These are phyloP conservation scores for Protomyces lactucae-debilis DNA, from an alignment of 1,139 yeast genomes.

Conservation along the genomic window DNA sequence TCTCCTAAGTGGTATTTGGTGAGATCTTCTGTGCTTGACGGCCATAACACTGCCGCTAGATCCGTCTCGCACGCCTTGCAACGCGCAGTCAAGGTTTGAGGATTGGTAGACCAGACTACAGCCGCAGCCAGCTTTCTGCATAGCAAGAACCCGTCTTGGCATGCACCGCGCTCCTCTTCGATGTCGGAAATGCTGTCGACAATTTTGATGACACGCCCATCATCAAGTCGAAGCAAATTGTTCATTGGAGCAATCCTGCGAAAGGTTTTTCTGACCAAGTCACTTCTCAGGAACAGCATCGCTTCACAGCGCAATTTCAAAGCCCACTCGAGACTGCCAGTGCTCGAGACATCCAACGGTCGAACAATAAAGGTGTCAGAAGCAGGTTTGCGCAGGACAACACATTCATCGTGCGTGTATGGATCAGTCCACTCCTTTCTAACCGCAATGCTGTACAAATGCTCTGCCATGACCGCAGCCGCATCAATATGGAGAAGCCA, in stretches of 20 bases:
- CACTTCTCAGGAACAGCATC: neutral
- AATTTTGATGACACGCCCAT: neutral
- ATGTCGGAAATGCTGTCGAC: neutral
- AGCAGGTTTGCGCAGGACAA: neutral
- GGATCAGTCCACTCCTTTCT: slow-evolving; percentile 1
- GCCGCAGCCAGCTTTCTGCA: slow-evolving; percentile 7
- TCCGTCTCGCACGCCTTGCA: neutral
- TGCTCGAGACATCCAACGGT: neutral
- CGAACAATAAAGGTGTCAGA: neutral
- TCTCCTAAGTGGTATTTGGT: neutral
- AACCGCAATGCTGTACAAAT: slow-evolving; percentile 5
- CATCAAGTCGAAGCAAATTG: neutral
- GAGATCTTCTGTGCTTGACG: neutral
- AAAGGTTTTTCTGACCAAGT: neutral
- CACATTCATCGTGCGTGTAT: slow-evolving; percentile 3
- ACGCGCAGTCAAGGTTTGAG: neutral
- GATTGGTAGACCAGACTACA: slow-evolving; percentile 6
- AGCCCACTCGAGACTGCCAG: neutral
- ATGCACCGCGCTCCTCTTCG: neutral
- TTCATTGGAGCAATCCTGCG: slow-evolving; percentile 4
- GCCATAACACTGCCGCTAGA: neutral
- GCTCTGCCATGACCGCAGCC: slow-evolving; percentile 29
- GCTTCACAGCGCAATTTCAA: slow-evolving; percentile 4
- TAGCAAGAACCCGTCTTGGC: slow-evolving; percentile 1
- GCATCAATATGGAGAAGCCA: slow-evolving; percentile 5